Percentiles rank a stretch among this genome's conserved stretches.
These are phyloP conservation scores for Trichoderma afroharzianum DNA, from an alignment of 2,329 filamentous ascomycete genomes.

Conservation along the genomic window DNA sequence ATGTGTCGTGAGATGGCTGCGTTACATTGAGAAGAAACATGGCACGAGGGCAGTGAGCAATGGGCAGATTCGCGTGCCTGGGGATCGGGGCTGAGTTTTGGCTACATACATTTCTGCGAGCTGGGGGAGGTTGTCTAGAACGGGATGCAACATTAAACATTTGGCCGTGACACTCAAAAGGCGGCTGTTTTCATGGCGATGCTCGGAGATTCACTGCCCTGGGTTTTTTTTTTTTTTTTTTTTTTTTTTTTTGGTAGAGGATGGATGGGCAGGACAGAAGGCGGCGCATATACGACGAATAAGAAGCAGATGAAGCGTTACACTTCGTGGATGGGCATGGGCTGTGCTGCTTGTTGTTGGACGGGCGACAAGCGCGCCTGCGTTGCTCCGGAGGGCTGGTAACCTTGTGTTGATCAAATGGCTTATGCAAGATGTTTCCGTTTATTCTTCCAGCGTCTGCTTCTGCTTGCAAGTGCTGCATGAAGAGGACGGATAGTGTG, in stretches of 20 bases:
- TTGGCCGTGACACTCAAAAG: neutral
- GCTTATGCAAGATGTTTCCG: neutral
- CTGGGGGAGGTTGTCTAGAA: neutral
- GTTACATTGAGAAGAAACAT: conserved; percentile 3
- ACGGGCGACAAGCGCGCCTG: neutral
- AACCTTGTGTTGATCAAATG: neutral
- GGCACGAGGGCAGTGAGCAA: neutral
- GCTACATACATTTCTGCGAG: neutral
- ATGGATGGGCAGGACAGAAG: neutral
- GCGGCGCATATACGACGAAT: conserved; percentile 5
- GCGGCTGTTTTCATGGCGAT: neutral
- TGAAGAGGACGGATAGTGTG: neutral
- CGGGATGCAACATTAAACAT: neutral
- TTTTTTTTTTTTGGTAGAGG: neutral
- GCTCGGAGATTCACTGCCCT: neutral
- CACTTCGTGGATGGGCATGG: neutral
- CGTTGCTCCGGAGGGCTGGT: neutral
- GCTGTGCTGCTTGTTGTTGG: neutral
- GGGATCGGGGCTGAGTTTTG: neutral
- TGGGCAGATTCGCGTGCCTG: neutral
- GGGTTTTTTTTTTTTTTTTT: too few relatives aligned
- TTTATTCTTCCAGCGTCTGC: neutral
- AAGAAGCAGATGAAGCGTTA: neutral
- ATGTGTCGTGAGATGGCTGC: conserved; percentile 7
- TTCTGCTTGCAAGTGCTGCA: neutral